phyloP scores from a whole-genome alignment of 768 basidiomycete species.

The Leccinum incarnatum region DNA sequence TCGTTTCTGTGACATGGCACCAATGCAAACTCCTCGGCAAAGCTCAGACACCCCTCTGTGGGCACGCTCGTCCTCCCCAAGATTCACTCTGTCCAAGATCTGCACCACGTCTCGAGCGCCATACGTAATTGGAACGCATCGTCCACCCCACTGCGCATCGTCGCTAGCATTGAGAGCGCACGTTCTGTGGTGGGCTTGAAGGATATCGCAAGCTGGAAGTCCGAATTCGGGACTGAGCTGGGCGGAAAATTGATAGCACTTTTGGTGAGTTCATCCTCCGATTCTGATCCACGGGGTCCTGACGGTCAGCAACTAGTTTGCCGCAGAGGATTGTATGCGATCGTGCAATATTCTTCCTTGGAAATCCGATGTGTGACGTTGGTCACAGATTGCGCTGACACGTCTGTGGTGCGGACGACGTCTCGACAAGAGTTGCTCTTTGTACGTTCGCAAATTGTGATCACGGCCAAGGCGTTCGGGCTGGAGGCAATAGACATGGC shows the following conservation, averaged over 20 bases:
- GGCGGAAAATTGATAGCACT: slow-evolving; percentile 63
- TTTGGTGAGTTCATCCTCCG: slow-evolving; percentile 37
- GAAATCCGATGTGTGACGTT: neutral
- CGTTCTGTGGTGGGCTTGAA: slow-evolving; percentile 62
- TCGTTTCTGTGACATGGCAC: neutral
- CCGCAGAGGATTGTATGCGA: slow-evolving; percentile 84
- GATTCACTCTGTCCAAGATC: slow-evolving; percentile 65
- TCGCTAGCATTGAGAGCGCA: slow-evolving; percentile 88
- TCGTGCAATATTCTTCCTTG: slow-evolving; percentile 1
- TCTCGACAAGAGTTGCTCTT: slow-evolving; percentile 77
- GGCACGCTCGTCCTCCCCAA: slow-evolving; percentile 82
- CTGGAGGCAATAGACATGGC: slow-evolving; percentile 93
- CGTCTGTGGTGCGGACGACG: slow-evolving; percentile 72
- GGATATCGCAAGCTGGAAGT: slow-evolving; percentile 70
- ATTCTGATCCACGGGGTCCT: neutral
- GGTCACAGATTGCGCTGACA: slow-evolving; percentile 82
- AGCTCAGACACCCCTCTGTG: slow-evolving; percentile 50
- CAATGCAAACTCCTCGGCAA: slow-evolving; percentile 6
- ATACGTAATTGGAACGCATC: slow-evolving; percentile 18
- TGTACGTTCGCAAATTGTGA: slow-evolving; percentile 78
- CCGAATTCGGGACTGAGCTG: slow-evolving; percentile 37
- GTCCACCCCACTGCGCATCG: slow-evolving; percentile 51
- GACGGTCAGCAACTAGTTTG: slow-evolving; percentile 56
- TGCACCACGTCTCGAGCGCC: slow-evolving; percentile 56
- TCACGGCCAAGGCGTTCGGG: slow-evolving; percentile 79